Conservation (phyloP, 345 rosid species). For the Eucalyptus urophylla region DNA sequence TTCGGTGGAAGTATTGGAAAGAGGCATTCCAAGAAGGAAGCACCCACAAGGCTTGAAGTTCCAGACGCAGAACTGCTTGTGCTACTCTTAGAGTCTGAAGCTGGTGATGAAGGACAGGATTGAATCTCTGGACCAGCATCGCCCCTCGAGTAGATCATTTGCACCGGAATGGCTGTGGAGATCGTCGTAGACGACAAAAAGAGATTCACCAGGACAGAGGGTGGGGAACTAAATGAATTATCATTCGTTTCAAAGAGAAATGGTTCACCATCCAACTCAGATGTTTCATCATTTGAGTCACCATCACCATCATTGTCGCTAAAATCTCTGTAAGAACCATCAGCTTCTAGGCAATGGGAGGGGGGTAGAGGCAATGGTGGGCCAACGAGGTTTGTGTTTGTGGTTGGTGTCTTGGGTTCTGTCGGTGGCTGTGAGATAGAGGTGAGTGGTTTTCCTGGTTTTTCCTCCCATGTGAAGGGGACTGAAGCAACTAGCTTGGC, state of each 20-base stretch:
- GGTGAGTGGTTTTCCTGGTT: slow-evolving; percentile 4
- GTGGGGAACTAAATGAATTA: slow-evolving; percentile 39
- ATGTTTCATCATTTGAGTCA: background rate
- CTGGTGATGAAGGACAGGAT: slow-evolving; percentile 35
- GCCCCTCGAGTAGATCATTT: background rate
- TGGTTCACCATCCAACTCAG: slow-evolving; percentile 13
- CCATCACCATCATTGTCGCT: background rate
- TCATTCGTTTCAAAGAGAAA: slow-evolving; percentile 30
- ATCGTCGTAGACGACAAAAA: background rate
- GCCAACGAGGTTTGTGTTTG: background rate
- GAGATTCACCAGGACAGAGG: slow-evolving; percentile 36
- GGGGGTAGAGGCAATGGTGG: background rate
- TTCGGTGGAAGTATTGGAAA: slow-evolving; percentile 57
- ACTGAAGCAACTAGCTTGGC: slow-evolving; percentile 26
- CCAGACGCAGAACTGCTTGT: slow-evolving; percentile 62
- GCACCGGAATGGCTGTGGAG: slow-evolving; percentile 26
- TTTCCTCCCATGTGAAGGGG: slow-evolving; percentile 10
- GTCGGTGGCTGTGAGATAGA: background rate
- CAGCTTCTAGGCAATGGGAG: background rate
- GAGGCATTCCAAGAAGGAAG: slow-evolving; percentile 74
- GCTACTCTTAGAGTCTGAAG: slow-evolving; percentile 49
- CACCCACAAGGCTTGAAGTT: slow-evolving; percentile 51
- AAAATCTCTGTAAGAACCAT: background rate
- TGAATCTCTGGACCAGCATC: slow-evolving; percentile 5
- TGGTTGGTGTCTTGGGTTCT: background rate